Percentiles rank a stretch among this genome's conserved stretches.
These are phyloP conservation scores for Amphirosellinia nigrospora DNA, from an alignment of 495 filamentous ascomycete genomes.

Conservation along the genomic window DNA sequence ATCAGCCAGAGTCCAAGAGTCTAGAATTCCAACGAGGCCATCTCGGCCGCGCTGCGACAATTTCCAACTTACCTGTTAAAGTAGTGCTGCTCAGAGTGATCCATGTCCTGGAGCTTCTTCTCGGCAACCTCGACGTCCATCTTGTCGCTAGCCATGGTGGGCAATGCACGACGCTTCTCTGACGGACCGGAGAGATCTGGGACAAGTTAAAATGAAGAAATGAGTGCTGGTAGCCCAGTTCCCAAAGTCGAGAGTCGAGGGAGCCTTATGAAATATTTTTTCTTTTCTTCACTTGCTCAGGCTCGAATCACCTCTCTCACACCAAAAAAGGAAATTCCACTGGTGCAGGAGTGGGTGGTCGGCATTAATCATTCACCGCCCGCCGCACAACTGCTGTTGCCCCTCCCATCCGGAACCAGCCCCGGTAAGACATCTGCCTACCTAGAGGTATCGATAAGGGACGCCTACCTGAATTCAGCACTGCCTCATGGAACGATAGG, in stretches of 20 bases:
- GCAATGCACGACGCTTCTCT: background rate
- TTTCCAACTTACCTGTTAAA: slow-evolving; percentile 80
- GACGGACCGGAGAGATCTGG: background rate
- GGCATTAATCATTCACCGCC: slow-evolving; percentile 28
- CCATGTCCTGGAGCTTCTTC: slow-evolving; percentile 65
- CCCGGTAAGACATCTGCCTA: background rate
- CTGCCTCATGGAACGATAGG: no score
- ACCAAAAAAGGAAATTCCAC: slow-evolving; percentile 28
- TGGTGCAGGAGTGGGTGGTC: slow-evolving; percentile 23
- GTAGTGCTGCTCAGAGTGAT: slow-evolving; percentile 92
- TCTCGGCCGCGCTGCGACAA: slow-evolving; percentile 9
- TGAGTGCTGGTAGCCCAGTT: slow-evolving; percentile 21
- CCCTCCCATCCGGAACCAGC: slow-evolving; percentile 1
- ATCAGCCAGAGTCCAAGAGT: slow-evolving; percentile 41
- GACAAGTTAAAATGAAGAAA: slow-evolving; percentile 13
- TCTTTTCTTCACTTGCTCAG: slow-evolving; percentile 26
- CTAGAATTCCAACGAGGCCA: slow-evolving; percentile 8
- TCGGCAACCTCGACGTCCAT: slow-evolving; percentile 58
- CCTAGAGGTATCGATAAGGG: background rate
- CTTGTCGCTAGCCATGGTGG: slow-evolving; percentile 46
- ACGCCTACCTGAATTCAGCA: background rate
- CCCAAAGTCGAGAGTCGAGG: slow-evolving; percentile 7
- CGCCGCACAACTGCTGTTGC: background rate
- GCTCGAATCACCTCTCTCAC: slow-evolving; percentile 23
- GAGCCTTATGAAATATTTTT: slow-evolving; percentile 1